Conservation (phyloP, 768 basidiomycete species). For the Trametes meyenii region DNA sequence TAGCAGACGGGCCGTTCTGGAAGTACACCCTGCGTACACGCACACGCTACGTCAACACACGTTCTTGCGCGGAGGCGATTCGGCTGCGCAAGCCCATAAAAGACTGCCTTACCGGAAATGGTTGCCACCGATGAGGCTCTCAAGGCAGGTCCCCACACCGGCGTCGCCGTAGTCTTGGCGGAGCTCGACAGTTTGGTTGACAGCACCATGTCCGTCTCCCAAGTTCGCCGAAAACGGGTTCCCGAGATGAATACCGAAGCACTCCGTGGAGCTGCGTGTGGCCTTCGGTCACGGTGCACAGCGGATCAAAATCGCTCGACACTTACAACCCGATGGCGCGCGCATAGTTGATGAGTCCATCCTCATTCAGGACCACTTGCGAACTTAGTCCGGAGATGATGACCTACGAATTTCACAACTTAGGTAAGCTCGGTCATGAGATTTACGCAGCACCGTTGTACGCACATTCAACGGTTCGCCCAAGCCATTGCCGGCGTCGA, state of each 20-base stretch:
- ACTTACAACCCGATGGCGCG: constrained; percentile 65
- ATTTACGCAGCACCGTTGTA: neutral
- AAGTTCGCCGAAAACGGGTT: constrained; percentile 46
- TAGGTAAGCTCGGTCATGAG: neutral
- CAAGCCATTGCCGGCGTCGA: constrained; percentile 39
- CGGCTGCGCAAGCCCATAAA: neutral
- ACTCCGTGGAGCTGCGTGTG: constrained; percentile 42
- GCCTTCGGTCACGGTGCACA: neutral
- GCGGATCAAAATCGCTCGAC: neutral
- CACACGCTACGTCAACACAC: constrained; percentile 56
- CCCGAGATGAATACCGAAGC: constrained; percentile 40
- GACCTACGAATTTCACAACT: constrained; percentile 38
- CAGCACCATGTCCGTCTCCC: constrained; percentile 50
- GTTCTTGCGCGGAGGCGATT: neutral
- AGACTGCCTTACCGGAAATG: constrained; percentile 45
- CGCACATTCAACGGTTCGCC: constrained; percentile 51
- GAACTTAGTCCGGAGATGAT: constrained; percentile 71
- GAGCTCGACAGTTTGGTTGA: constrained; percentile 49
- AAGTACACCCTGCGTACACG: constrained; percentile 49
- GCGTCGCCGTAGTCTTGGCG: constrained; percentile 44
- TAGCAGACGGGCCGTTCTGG: constrained; percentile 58
- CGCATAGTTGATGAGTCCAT: constrained; percentile 61
- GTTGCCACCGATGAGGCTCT: constrained; percentile 49
- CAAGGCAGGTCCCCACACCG: constrained; percentile 47
- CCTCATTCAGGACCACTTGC: constrained; percentile 54